Evolutionary conservation across 2,329 filamentous ascomycete genomes (phyloP).

Genomic region (Colletotrichum ledebouriae): DNA sequence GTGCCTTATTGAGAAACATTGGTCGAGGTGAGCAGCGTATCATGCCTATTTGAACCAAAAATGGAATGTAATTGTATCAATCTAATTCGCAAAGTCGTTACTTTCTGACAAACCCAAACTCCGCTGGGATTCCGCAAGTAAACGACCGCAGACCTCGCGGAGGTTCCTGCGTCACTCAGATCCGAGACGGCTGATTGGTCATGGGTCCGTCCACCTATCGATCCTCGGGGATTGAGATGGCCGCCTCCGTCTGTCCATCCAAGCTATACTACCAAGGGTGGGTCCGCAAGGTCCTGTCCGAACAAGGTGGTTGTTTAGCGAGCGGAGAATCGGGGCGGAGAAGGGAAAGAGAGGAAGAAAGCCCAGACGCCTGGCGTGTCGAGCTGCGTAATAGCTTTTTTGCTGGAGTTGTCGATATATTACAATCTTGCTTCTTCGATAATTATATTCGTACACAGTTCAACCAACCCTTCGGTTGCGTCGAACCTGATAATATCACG

Average conservation of each 20-base stretch:
- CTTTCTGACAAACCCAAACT: background rate
- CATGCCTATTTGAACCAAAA: too few relatives aligned
- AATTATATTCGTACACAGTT: background rate
- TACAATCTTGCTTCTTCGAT: too few relatives aligned
- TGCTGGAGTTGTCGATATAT: too few relatives aligned
- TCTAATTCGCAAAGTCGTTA: too few relatives aligned
- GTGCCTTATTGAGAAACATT: too few relatives aligned
- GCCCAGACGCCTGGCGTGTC: slow-evolving; percentile 28
- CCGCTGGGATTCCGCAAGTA: slow-evolving; percentile 10
- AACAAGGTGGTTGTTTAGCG: slow-evolving; percentile 5
- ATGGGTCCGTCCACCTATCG: too few relatives aligned
- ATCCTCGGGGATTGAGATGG: too few relatives aligned
- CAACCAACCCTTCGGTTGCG: background rate
- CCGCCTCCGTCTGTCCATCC: too few relatives aligned
- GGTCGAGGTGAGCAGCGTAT: too few relatives aligned
- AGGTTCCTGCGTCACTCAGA: background rate
- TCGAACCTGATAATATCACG: background rate
- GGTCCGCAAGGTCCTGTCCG: background rate
- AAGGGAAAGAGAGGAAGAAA: background rate
- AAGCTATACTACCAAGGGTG: too few relatives aligned
- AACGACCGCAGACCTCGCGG: background rate
- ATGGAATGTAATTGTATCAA: too few relatives aligned
- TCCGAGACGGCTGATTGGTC: slow-evolving; percentile 8
- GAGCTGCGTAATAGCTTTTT: slow-evolving; percentile 12
- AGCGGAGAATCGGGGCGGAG: slow-evolving; percentile 28